These are phyloP conservation scores for Tranzscheliella williamsii DNA, from an alignment of 1,284 basidiomycete genomes.

Conservation along the genomic window DNA sequence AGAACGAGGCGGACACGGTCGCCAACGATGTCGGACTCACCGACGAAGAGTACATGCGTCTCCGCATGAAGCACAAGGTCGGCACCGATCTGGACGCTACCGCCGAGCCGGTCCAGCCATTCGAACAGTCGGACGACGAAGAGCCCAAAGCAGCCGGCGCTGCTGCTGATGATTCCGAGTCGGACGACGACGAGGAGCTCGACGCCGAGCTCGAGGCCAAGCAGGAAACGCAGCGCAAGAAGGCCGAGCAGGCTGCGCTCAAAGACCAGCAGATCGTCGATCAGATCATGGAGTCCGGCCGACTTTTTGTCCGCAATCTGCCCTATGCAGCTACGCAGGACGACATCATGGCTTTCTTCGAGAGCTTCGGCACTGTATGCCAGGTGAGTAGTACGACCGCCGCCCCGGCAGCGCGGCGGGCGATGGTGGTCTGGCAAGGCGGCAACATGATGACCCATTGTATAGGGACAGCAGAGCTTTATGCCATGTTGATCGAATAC, in stretches of 20 bases:
- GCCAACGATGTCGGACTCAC: conserved; percentile 52
- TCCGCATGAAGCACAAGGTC: conserved; percentile 60
- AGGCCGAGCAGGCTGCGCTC: conserved; percentile 31
- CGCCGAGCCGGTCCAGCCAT: conserved; percentile 5
- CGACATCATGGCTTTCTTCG: conserved; percentile 74
- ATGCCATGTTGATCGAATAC: conserved; percentile 49
- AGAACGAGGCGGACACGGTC: conserved; percentile 26
- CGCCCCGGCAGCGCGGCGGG: too few relatives aligned
- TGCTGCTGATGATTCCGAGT: neutral
- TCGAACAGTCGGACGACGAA: conserved; percentile 57
- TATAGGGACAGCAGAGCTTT: conserved; percentile 60
- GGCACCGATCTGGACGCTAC: conserved; percentile 37
- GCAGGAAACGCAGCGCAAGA: conserved; percentile 24
- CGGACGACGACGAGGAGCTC: conserved; percentile 9
- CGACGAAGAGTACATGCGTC: conserved; percentile 62
- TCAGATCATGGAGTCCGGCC: conserved; percentile 75
- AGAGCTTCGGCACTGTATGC: conserved; percentile 71
- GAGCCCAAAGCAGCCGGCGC: conserved; percentile 1
- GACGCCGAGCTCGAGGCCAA: conserved; percentile 21
- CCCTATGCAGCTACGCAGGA: conserved; percentile 78
- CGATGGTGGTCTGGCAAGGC: too few relatives aligned
- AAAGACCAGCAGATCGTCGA: conserved; percentile 59
- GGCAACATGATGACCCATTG: conserved; percentile 44
- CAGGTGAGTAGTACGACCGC: conserved; percentile 58
- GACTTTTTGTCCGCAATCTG: conserved; percentile 89